Evolutionary conservation across 1,284 basidiomycete genomes (phyloP).

Genomic region (Volvariella surrecta): DNA sequence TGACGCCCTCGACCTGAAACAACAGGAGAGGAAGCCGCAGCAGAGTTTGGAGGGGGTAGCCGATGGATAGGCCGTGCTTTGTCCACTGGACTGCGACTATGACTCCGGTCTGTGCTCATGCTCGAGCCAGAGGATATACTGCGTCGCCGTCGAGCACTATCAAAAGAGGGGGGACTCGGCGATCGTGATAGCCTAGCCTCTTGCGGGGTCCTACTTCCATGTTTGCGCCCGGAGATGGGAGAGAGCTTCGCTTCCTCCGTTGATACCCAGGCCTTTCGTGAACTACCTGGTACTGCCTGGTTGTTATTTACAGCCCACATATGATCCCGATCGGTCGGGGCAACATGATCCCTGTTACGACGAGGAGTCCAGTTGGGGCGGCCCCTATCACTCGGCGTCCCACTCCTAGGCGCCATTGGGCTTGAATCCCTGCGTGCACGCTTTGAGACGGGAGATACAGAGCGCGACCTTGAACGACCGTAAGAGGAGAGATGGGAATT

Average conservation of each 20-base stretch:
- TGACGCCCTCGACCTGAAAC: constrained; percentile 3
- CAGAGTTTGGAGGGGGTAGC: constrained; percentile 33
- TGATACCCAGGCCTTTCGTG: neutral
- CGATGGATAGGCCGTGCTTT: constrained; percentile 52
- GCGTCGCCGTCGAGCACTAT: constrained; percentile 20
- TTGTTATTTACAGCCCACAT: neutral
- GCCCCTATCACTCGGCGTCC: constrained; percentile 26
- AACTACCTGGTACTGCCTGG: neutral
- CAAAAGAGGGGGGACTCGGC: constrained; percentile 28
- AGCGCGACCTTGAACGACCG: constrained; percentile 54
- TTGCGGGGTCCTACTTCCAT: neutral
- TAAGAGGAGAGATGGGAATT: constrained; percentile 57
- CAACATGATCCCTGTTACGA: constrained; percentile 1
- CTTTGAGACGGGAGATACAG: constrained; percentile 44
- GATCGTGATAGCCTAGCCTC: constrained; percentile 24
- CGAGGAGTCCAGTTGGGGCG: constrained; percentile 17
- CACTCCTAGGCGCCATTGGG: constrained; percentile 30
- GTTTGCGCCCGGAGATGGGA: neutral
- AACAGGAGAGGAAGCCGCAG: constrained; percentile 11
- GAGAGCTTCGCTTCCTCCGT: neutral
- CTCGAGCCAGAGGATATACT: constrained; percentile 44
- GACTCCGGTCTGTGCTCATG: constrained; percentile 43
- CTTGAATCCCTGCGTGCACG: constrained; percentile 43
- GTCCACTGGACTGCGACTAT: constrained; percentile 40
- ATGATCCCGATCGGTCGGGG: neutral